These are phyloP conservation scores for Xylaria curta DNA, from an alignment of 495 filamentous ascomycete species.

Conservation along the genomic window DNA sequence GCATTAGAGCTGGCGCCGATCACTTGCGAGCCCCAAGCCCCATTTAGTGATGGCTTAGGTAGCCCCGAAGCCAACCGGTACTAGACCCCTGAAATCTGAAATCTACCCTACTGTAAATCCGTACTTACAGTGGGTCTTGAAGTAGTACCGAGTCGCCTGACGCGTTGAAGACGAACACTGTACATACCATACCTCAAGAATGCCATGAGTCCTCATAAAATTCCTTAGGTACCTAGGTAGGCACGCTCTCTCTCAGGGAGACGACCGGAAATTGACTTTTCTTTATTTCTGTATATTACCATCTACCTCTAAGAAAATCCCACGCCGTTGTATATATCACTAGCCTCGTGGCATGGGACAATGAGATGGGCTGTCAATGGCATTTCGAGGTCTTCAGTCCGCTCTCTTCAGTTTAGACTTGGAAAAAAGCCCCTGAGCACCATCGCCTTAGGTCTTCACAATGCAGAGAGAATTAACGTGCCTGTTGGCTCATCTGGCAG, in stretches of 20 bases:
- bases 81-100: neutral
- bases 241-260: neutral
- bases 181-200: no score
- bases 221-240: neutral
- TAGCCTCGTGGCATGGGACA: constrained; percentile 45
- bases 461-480: constrained; percentile 34
- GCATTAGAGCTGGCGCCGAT: constrained; percentile 24
- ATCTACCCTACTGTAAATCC: neutral
- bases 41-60: neutral
- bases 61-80: neutral
- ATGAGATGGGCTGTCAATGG: constrained; percentile 68
- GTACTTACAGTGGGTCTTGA: neutral
- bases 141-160: neutral
- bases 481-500: constrained; percentile 37
- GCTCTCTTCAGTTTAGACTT: constrained; percentile 16
- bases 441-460: constrained; percentile 18
- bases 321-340: neutral
- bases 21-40: neutral
- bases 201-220: neutral
- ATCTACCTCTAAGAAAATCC: neutral
- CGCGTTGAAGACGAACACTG: neutral
- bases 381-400: constrained; percentile 64
- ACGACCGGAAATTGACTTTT: neutral
- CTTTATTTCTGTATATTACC: neutral
- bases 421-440: constrained; percentile 30